Base-by-base conservation (phyloP, 257 asterid genomes). In the Fraxinus cuspidata region DNA sequence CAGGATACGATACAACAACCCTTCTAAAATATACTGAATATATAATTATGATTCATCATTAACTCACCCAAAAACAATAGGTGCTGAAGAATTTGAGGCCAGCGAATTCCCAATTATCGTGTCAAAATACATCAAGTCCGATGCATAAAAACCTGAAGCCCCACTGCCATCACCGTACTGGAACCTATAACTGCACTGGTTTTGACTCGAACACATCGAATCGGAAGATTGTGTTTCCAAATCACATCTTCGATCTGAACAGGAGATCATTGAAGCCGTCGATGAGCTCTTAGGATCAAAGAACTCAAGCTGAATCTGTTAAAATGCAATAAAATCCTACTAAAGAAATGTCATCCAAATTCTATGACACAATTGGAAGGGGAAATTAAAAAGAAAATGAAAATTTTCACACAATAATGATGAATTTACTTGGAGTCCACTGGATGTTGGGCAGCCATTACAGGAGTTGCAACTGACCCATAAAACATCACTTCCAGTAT, bases 151-250 rank as follows among this genome's bases (percentile, higher is more conserved):
- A 38, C 99, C 99, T 0, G 98, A 92, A 7, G 99, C 87, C 42
- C 97, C 98, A 81, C 99, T 96, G 38, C 99, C 99, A 86, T 96
- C 99, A 56, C 98, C 99, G 58, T 96, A 96, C 81, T 96, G 97
- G 87, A 96, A 96, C 1, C 84, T 83, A 67, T 96, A 96, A 71
- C 97, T 87, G 42, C 99, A 96, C 72, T 85, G 99, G 74, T 89
- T 88, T 76, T 78, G 84, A 42, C 53, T 80, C 11, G 89, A 80
- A 83, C 99, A 96, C 21, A 87, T 81, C 0, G 98, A 85, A 71
- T 96, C 97, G 0, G 93, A 83, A 19, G 93, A 83, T 28, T 89
- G 85, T 67, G 82, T 80, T 73, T 95, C 99, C 76, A 84, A 56
- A 15, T 84, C 77, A 93, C 99, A 96, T 84, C 89, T 85, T 77